Conservation (phyloP, 352 stramenopile genomes). For the Elongisporangium anandrum region DNA sequence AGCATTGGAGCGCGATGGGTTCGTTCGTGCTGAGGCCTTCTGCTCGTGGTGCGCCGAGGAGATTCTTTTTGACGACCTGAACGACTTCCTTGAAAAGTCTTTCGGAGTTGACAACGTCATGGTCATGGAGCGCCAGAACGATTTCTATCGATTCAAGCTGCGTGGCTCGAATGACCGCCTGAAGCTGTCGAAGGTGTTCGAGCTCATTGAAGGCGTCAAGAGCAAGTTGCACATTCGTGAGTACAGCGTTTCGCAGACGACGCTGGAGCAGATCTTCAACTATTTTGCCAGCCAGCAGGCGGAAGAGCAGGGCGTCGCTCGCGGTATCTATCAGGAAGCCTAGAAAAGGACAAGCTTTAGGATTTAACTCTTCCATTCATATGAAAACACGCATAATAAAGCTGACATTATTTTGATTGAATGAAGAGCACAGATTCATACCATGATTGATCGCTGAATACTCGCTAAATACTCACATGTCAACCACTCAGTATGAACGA, state of each 20-base stretch:
- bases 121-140: conserved; percentile 28
- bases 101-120: conserved; percentile 6
- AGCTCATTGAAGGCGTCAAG: conserved; percentile 60
- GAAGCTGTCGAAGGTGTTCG: conserved; percentile 70
- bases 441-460: background rate
- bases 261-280: conserved; percentile 91
- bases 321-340: conserved; percentile 11
- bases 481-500: background rate
- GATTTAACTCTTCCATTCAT: too few relatives aligned
- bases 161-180: conserved; percentile 47
- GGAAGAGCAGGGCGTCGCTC: conserved; percentile 34
- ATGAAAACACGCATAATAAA: background rate
- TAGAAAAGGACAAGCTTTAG: too few relatives aligned
- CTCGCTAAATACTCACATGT: background rate
- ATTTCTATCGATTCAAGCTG: conserved; percentile 20
- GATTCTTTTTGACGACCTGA: conserved; percentile 15
- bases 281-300: conserved; percentile 73
- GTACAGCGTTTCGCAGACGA: conserved; percentile 88
- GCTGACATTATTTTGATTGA: background rate
- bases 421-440: background rate
- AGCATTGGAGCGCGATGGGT: conserved; percentile 18
- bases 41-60: conserved; percentile 36
- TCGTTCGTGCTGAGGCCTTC: conserved; percentile 16
- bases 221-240: conserved; percentile 63
- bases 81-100: conserved; percentile 5